Evolutionary conservation across 2,329 filamentous ascomycete genomes (phyloP).

Genomic region (Trichoderma arundinaceum): DNA sequence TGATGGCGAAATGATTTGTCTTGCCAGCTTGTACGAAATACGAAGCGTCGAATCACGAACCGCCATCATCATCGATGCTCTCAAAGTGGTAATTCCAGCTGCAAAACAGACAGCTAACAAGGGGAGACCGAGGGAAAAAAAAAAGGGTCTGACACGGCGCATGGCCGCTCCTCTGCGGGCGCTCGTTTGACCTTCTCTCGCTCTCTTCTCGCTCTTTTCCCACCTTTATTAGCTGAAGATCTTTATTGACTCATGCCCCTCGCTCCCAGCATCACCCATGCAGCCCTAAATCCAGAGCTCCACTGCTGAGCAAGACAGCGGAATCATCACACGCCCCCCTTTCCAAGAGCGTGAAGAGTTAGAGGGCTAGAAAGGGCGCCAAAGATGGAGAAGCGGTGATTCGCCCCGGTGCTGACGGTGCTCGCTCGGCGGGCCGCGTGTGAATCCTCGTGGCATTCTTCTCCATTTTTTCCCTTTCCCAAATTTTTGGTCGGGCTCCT

Average conservation of each 20-base stretch:
- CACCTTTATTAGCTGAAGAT: slow-evolving; percentile 14
- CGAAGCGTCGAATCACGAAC: slow-evolving; percentile 25
- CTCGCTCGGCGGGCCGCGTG: slow-evolving; percentile 26
- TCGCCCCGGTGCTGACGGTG: slow-evolving; percentile 25
- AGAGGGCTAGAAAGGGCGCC: not conserved
- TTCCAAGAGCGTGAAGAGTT: not conserved
- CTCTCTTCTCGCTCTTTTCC: not conserved
- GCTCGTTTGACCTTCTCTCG: slow-evolving; percentile 19
- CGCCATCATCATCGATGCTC: slow-evolving; percentile 6
- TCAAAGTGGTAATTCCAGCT: slow-evolving; percentile 24
- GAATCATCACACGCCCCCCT: slow-evolving; percentile 9
- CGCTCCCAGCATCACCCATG: slow-evolving; percentile 23
- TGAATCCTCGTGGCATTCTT: slow-evolving; percentile 29
- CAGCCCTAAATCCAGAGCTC: slow-evolving; percentile 29
- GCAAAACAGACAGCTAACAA: slow-evolving; percentile 8
- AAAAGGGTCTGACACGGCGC: slow-evolving; percentile 23
- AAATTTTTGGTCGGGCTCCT: not conserved
- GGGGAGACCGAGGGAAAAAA: slow-evolving; percentile 3
- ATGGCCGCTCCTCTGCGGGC: slow-evolving; percentile 16
- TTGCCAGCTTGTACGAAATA: not conserved
- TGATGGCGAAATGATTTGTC: too few species aligned
- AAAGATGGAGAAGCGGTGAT: slow-evolving; percentile 22
- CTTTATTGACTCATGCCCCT: slow-evolving; percentile 20
- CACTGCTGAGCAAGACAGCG: slow-evolving; percentile 1
- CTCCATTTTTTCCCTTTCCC: slow-evolving; percentile 8